phyloP scores from a whole-genome alignment of 2,329 filamentous ascomycete species.

The Sporothrix brunneoviolacea region DNA sequence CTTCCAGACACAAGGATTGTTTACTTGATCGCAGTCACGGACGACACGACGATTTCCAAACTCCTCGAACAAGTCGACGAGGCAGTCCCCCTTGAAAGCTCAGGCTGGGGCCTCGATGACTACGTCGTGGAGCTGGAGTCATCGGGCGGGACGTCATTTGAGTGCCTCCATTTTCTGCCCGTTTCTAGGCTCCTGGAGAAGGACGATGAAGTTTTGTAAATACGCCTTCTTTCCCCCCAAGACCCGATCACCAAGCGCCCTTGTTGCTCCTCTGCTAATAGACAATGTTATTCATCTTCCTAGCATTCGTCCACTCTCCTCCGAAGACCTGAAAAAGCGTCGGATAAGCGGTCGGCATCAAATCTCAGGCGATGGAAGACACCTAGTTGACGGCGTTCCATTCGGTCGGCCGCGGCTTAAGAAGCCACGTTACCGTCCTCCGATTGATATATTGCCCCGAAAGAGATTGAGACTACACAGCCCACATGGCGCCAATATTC shows the following conservation, averaged over 20 bases:
- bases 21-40: slow-evolving; percentile 55
- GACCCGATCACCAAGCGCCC: no score
- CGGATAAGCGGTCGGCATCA: slow-evolving; percentile 72
- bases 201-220: slow-evolving; percentile 76
- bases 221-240: slow-evolving; percentile 20
- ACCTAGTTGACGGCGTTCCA: slow-evolving; percentile 76
- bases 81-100: slow-evolving; percentile 71
- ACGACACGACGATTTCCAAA: slow-evolving; percentile 64
- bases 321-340: slow-evolving; percentile 65
- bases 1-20: slow-evolving; percentile 67
- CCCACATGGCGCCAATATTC: no score
- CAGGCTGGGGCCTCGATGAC: slow-evolving; percentile 81
- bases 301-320: slow-evolving; percentile 72
- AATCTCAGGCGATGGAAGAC: slow-evolving; percentile 70
- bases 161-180: slow-evolving; percentile 79
- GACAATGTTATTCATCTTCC: no score
- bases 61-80: slow-evolving; percentile 75
- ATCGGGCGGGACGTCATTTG: slow-evolving; percentile 56
- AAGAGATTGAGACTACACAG: slow-evolving; percentile 50
- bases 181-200: slow-evolving; percentile 66
- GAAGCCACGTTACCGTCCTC: slow-evolving; percentile 52
- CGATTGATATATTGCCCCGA: slow-evolving; percentile 64
- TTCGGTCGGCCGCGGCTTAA: slow-evolving; percentile 70
- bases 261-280: no score
- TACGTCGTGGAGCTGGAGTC: slow-evolving; percentile 72